Conservation (phyloP, 2,329 filamentous ascomycete species). For the Stachybotrys elegans region DNA sequence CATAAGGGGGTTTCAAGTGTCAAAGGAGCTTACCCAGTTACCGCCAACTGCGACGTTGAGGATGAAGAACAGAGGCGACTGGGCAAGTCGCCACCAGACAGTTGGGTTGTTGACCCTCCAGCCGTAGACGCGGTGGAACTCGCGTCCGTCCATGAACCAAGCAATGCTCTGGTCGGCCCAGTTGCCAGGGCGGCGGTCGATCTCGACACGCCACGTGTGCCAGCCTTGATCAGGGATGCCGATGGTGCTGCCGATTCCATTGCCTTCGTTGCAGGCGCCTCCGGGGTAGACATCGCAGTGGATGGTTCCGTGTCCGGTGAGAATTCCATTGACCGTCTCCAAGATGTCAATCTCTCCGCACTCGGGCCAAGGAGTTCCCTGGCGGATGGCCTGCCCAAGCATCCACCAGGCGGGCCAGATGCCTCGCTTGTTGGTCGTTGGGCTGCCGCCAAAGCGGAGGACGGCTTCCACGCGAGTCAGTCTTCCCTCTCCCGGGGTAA, state of each 20-base stretch:
- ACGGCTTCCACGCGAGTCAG: slow-evolving; percentile 39
- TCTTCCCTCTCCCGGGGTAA: slow-evolving; percentile 37
- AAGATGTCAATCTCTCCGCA: slow-evolving; percentile 51
- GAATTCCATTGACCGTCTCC: slow-evolving; percentile 48
- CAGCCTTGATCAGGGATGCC: slow-evolving; percentile 34
- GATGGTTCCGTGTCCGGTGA: slow-evolving; percentile 41
- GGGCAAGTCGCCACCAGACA: slow-evolving; percentile 41
- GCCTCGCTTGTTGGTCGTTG: slow-evolving; percentile 38
- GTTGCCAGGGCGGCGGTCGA: slow-evolving; percentile 38
- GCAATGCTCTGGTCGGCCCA: slow-evolving; percentile 41
- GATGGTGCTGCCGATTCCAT: slow-evolving; percentile 31
- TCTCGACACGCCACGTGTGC: slow-evolving; percentile 43
- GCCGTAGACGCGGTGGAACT: slow-evolving; percentile 37
- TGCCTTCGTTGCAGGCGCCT: slow-evolving; percentile 47
- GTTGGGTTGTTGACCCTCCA: slow-evolving; percentile 33
- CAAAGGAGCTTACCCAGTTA: slow-evolving; percentile 33
- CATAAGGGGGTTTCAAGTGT: neutral
- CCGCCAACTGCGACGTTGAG: slow-evolving; percentile 50
- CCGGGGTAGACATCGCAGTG: slow-evolving; percentile 44
- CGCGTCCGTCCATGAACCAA: slow-evolving; percentile 38
- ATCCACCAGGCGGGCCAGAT: slow-evolving; percentile 19
- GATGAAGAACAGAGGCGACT: slow-evolving; percentile 43
- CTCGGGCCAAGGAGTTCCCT: slow-evolving; percentile 12
- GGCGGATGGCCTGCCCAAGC: slow-evolving; percentile 15
- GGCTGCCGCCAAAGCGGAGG: slow-evolving; percentile 40